A percentile compares a stretch with the other conserved stretches of the same genome.
phyloP scores from a whole-genome alignment of 202 grass and related monocot species.

The Dendrocalamus latiflorus region DNA sequence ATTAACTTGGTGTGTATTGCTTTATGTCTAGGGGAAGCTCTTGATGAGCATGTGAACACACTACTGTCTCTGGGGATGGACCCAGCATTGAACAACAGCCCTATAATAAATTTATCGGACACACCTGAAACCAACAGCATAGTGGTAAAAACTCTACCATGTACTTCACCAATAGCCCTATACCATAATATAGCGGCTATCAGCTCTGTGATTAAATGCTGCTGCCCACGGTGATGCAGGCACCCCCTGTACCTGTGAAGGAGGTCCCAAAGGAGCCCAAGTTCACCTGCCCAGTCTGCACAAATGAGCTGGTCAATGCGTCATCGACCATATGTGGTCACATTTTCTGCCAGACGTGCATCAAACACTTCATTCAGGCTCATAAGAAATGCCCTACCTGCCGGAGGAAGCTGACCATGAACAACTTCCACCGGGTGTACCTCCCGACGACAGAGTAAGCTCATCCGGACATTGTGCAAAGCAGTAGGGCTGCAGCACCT shows the following conservation, averaged over 20 bases:
- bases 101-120: slow-evolving; percentile 32
- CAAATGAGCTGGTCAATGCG: slow-evolving; percentile 51
- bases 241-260: slow-evolving; percentile 29
- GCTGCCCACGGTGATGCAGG: not conserved
- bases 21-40: slow-evolving; percentile 30
- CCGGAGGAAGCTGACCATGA: slow-evolving; percentile 48
- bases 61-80: slow-evolving; percentile 45
- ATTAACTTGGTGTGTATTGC: slow-evolving; percentile 7
- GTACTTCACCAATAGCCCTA: not conserved
- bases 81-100: not conserved
- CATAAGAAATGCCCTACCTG: slow-evolving; percentile 91
- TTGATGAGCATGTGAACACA: slow-evolving; percentile 51
- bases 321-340: slow-evolving; percentile 85
- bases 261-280: slow-evolving; percentile 52
- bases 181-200: not conserved
- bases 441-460: slow-evolving; percentile 52
- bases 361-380: slow-evolving; percentile 42
- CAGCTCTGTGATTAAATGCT: slow-evolving; percentile 11
- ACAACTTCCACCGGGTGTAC: slow-evolving; percentile 66
- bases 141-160: not conserved
- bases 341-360: slow-evolving; percentile 85
- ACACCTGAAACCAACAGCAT: not conserved
- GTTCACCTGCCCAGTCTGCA: slow-evolving; percentile 73
- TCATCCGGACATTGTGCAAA: not conserved
- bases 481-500: not conserved